These are phyloP conservation scores for Bretschneidera sinensis DNA, from an alignment of 345 rosid genomes.

Conservation along the genomic window DNA sequence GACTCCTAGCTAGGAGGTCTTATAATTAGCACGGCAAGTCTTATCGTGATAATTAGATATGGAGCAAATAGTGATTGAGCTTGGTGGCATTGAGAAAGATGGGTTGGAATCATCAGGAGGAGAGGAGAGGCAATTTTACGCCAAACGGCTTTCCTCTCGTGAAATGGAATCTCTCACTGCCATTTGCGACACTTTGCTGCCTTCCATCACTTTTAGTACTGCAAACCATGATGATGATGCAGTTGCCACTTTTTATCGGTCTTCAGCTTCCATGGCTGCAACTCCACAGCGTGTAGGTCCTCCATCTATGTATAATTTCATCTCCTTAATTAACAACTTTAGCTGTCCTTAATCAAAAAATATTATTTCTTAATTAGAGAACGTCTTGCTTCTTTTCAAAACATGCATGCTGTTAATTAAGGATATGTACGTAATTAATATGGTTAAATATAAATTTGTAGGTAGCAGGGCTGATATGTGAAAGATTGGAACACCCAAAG, in stretches of 20 bases:
- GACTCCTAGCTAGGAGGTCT: too few species aligned
- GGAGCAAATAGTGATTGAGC: too few species aligned
- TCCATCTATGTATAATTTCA: not conserved
- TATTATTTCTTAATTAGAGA: slow-evolving; percentile 5
- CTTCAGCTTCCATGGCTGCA: slow-evolving; percentile 70
- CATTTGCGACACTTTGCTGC: slow-evolving; percentile 63
- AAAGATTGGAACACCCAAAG: slow-evolving; percentile 69
- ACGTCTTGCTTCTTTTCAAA: slow-evolving; percentile 4
- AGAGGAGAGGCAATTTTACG: slow-evolving; percentile 25
- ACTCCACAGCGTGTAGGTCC: slow-evolving; percentile 60
- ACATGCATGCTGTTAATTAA: not conserved
- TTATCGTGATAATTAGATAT: too few species aligned
- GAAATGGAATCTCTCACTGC: slow-evolving; percentile 72
- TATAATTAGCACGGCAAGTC: too few species aligned
- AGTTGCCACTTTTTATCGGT: slow-evolving; percentile 32
- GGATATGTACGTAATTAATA: not conserved
- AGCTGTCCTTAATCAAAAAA: not conserved
- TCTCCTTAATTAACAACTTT: not conserved
- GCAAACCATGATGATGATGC: slow-evolving; percentile 9
- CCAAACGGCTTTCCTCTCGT: slow-evolving; percentile 43
- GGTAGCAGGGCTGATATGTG: slow-evolving; percentile 55
- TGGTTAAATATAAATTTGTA: slow-evolving; percentile 6
- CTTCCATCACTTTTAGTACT: slow-evolving; percentile 29
- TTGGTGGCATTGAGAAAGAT: too few species aligned
- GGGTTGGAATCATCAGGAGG: too few species aligned